Evolutionary conservation across 495 filamentous ascomycete species (phyloP).

Genomic region (Penicillium paradoxum): DNA sequence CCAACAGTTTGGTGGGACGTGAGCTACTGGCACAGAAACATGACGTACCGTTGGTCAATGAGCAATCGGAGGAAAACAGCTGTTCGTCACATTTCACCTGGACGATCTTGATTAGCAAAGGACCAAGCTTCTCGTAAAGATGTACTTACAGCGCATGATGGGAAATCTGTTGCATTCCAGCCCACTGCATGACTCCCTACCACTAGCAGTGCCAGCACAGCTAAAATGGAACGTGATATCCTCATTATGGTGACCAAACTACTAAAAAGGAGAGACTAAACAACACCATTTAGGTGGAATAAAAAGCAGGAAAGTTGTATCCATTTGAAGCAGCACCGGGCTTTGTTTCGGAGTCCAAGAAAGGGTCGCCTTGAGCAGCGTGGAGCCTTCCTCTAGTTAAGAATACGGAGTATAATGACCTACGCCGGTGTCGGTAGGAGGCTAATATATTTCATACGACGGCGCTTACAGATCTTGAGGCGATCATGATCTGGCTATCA

Average conservation of each 20-base stretch:
- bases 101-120: neutral
- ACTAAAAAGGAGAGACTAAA: too few species aligned
- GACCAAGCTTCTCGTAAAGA: too few species aligned
- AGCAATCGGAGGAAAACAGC: slow-evolving; percentile 7
- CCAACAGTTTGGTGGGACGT: slow-evolving; percentile 2
- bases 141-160: slow-evolving; percentile 13
- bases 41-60: slow-evolving; percentile 7
- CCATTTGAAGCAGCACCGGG: neutral
- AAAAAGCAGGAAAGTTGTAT: neutral
- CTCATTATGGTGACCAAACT: slow-evolving; percentile 7
- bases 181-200: neutral
- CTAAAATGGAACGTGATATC: slow-evolving; percentile 1
- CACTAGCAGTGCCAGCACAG: slow-evolving; percentile 7
- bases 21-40: slow-evolving; percentile 13
- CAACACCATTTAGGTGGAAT: neutral
- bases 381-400: slow-evolving; percentile 4
- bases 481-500: neutral
- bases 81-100: slow-evolving; percentile 7
- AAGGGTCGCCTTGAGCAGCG: neutral
- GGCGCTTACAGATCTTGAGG: neutral
- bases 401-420: too few species aligned
- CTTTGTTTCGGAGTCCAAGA: slow-evolving; percentile 10
- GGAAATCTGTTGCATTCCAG: neutral
- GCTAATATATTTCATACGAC: slow-evolving; percentile 5
- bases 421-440: too few species aligned